Evolutionary conservation across 345 rosid species (phyloP).

Genomic region (Brassica nigra): DNA sequence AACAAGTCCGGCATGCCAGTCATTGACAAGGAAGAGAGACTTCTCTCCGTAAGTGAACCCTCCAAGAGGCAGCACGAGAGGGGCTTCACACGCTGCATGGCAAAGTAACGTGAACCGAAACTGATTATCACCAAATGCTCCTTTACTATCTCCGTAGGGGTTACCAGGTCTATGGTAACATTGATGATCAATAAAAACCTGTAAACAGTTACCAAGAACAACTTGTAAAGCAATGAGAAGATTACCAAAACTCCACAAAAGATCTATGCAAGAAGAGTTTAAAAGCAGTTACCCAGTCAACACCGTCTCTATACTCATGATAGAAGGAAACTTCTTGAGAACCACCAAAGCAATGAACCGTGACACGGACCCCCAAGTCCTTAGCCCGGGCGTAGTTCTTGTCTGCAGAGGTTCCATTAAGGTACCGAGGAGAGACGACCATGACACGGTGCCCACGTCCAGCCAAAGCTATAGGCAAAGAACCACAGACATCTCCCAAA

Average conservation of each 20-base stretch:
- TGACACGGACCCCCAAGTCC: slow-evolving; percentile 49
- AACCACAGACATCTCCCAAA: slow-evolving; percentile 93
- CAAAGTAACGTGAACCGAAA: slow-evolving; percentile 91
- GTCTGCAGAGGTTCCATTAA: slow-evolving; percentile 63
- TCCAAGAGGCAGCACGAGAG: slow-evolving; percentile 86
- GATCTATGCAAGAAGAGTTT: neutral
- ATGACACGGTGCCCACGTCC: slow-evolving; percentile 87
- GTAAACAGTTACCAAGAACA: neutral
- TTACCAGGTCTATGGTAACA: slow-evolving; percentile 91
- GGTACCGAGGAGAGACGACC: slow-evolving; percentile 89
- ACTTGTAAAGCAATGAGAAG: slow-evolving; percentile 49
- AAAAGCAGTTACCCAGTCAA: slow-evolving; percentile 73
- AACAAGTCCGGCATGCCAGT: slow-evolving; percentile 98
- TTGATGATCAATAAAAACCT: slow-evolving; percentile 91
- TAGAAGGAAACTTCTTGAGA: slow-evolving; percentile 79
- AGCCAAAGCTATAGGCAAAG: slow-evolving; percentile 84
- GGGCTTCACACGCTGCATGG: slow-evolving; percentile 99
- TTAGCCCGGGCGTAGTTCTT: slow-evolving; percentile 48
- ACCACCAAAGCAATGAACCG: slow-evolving; percentile 72
- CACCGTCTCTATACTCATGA: slow-evolving; percentile 87
- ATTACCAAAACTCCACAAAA: neutral
- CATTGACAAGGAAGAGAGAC: slow-evolving; percentile 88
- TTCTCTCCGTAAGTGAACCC: slow-evolving; percentile 93
- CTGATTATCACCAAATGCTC: slow-evolving; percentile 97
- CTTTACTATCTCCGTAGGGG: slow-evolving; percentile 80